Base-by-base conservation (phyloP, 2,329 filamentous ascomycete species). In the Leptographium flavum region DNA sequence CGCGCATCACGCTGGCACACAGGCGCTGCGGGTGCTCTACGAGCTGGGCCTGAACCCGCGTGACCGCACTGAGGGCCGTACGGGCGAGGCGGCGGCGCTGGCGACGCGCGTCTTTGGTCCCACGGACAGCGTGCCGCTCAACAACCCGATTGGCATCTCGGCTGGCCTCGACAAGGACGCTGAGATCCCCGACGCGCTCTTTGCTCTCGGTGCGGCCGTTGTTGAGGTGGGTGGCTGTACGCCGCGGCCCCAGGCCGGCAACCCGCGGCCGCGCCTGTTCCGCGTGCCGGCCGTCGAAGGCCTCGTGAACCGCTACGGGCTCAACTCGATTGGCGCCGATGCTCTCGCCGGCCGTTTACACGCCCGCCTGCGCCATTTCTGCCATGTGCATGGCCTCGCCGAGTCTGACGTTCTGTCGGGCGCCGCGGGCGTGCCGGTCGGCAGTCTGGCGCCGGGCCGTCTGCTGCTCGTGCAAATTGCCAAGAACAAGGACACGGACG, bases 151-250 rank as follows among this genome's bases (percentile, higher is more conserved):
- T 55, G 92, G 83, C 46, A 94, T 93, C 51, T 93, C 87, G n/a
- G 92, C 87, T 5, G 92, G 92, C 10, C 78, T 98, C 37, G 92
- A 96, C 68, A 96, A 98, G 69, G 76, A 94, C 57, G 92, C 81
- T 45, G 86, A 94, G 50, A 81, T 96, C 45, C 84, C 88, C 1
- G 83, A 90, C 55, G 74, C 81, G 14, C 70, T 98, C 31, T 84
- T 96, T 58, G 86, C 80, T 8, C 67, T 95, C 3, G 92, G 92
- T 28, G 81, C 90, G 22, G 81, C 79, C 3, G 73, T 96, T 32
- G 86, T 98, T 27, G 92, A 98, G 60, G 83, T 98, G 2, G 92
- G 92, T 50, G 92, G 90, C 39, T 82, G 83, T 54, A 96, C 88
- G 5, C 85, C 92, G 0, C 65, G 77, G n/a, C 82, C 90, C 0